A percentile compares a stretch with the other conserved stretches of the same genome.
Conservation (phyloP, 2,329 filamentous ascomycete genomes). For the Colletotrichum neosansevieriae region DNA sequence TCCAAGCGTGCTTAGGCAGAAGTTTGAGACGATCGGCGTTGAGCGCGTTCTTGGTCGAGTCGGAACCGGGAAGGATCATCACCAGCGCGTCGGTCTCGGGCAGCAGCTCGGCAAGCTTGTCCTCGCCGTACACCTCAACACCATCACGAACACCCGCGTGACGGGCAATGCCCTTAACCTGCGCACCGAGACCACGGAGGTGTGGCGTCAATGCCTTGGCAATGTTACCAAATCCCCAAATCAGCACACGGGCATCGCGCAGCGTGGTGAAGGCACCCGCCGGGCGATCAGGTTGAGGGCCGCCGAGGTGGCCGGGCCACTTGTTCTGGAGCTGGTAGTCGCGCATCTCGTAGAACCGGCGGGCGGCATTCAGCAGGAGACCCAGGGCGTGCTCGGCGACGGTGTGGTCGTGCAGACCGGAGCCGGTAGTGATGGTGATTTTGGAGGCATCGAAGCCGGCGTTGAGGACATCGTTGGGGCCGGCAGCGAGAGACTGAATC, state of each 20-base stretch:
- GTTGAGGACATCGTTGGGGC: constrained; percentile 72
- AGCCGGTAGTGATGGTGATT: constrained; percentile 70
- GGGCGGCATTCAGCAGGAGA: constrained; percentile 65
- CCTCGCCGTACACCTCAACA: constrained; percentile 68
- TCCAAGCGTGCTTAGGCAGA: constrained; percentile 69
- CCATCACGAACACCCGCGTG: constrained; percentile 68
- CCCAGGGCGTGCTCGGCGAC: constrained; percentile 75
- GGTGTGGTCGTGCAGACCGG: constrained; percentile 72
- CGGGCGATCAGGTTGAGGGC: constrained; percentile 69
- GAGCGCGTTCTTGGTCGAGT: constrained; percentile 66
- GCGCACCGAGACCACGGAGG: constrained; percentile 66
- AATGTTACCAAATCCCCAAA: constrained; percentile 78
- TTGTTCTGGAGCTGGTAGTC: constrained; percentile 68
- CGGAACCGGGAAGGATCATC: constrained; percentile 73
- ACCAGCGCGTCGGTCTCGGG: constrained; percentile 72
- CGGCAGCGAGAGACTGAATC: constrained; percentile 76
- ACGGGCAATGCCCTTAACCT: constrained; percentile 70
- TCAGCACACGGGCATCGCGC: constrained; percentile 66
- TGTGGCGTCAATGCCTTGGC: constrained; percentile 70
- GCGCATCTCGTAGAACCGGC: constrained; percentile 72
- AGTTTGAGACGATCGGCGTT: constrained; percentile 64
- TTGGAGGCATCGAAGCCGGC: constrained; percentile 69
- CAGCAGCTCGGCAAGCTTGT: constrained; percentile 64
- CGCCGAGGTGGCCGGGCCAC: constrained; percentile 73
- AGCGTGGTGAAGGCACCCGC: constrained; percentile 69